Evolutionary conservation across 495 filamentous ascomycete genomes (phyloP).

Genomic region (Ramalina peruviana): DNA sequence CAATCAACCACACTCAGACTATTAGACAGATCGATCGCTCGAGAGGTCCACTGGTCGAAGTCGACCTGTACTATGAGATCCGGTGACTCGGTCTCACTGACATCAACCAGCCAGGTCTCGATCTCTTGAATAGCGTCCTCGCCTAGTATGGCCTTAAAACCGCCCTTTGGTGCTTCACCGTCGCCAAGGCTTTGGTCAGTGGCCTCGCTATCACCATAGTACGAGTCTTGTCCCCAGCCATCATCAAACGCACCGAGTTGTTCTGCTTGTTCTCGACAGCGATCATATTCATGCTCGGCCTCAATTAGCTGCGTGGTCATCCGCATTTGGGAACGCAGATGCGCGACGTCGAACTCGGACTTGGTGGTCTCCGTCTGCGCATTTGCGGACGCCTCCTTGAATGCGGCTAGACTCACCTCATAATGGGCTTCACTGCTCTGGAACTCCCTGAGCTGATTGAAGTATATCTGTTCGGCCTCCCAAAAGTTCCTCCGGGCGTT

Average conservation of each 20-base stretch:
- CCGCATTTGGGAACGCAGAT: neutral
- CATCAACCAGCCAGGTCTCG: slow-evolving; percentile 2
- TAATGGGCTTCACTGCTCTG: no score
- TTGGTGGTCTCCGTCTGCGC: no score
- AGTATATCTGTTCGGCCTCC: no score
- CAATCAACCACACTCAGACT: slow-evolving; percentile 5
- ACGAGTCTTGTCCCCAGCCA: neutral
- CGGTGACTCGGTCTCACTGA: neutral
- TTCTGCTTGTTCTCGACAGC: neutral
- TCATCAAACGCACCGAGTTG: neutral
- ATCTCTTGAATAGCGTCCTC: neutral
- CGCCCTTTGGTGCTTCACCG: neutral
- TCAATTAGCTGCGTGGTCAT: neutral
- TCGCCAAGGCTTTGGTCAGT: neutral
- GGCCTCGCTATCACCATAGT: neutral
- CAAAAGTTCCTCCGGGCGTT: no score
- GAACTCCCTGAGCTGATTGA: no score
- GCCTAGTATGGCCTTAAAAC: neutral
- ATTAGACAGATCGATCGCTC: slow-evolving; percentile 7
- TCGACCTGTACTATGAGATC: neutral
- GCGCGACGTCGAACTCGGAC: no score
- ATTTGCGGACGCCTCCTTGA: no score
- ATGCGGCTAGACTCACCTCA: no score
- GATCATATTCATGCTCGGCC: neutral
- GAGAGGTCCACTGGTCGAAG: slow-evolving; percentile 6